Base-by-base conservation (phyloP, 2,329 filamentous ascomycete species). In the Colletotrichum sansevieriae region DNA sequence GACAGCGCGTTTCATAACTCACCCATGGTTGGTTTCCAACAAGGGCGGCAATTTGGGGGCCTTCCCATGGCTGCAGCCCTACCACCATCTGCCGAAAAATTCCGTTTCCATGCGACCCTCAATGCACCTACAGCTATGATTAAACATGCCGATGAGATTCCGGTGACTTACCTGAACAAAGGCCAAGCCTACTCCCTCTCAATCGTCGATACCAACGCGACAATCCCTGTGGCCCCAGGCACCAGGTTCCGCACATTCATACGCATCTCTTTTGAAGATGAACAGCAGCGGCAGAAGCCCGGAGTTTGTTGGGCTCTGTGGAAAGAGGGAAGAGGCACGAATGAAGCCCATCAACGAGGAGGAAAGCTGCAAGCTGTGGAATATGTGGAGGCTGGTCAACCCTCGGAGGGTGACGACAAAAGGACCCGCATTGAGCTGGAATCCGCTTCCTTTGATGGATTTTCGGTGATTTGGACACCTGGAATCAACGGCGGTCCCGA, bases 101-200 rank as follows among this genome's bases (percentile, higher is more conserved):
- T 98, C 76, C 93, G 96, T 46, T 98, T 93, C 76, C 92, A 96
- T 77, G 91, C 93, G 58, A 96, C 93, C 0, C 82, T 99, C 52
- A 97, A 97, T 78, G 95, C 96, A 1, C 94, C 95, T 3, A 99
- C 96, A 0, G 96, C 96, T 8, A 99, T 98, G 96, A 91, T 97
- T 76, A 97, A 92, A 78, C 90, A 94, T 70, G 81, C 90, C 1
- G 92, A 97, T 69, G 95, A 98, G 78, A 97, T 98, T 25, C 96
- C 96, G 0, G 89, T 98, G n/a, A 98, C 95, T 0, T 99, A 99
- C 77, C 87, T 99, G 18, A 99, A 99, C 83, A 98, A 98, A 80
- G 95, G 95, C 25, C 95, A 98, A 78, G 93, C 94, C 15, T 99
- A 99, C 78, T 92, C 93, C 0, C 84, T 99, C 18, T 92, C 92